phyloP scores from a whole-genome alignment of 2,329 filamentous ascomycete genomes.

The Madurella fahalii region DNA sequence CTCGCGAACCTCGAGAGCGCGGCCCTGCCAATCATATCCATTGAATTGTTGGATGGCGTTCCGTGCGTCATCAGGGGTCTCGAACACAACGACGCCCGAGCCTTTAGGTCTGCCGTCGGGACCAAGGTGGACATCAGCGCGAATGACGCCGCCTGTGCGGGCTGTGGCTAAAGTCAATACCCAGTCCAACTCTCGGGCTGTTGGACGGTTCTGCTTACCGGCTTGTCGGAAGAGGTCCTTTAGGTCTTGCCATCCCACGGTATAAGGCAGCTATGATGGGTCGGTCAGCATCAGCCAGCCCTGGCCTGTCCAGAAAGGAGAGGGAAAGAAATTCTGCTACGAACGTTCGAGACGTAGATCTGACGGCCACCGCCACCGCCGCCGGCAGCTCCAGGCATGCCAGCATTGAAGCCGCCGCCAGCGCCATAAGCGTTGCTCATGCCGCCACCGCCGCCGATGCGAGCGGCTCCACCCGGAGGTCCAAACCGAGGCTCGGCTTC shows the following conservation, averaged over 20 bases:
- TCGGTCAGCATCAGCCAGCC: conserved; percentile 24
- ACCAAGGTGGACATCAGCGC: conserved; percentile 90
- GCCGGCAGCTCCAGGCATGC: conserved; percentile 42
- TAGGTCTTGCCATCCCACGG: conserved; percentile 96
- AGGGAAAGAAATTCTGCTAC: conserved; percentile 45
- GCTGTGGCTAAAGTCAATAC: conserved; percentile 34
- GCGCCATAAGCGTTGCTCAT: conserved; percentile 48
- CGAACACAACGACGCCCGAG: conserved; percentile 94
- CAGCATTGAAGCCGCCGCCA: conserved; percentile 56
- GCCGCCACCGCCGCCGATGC: conserved; percentile 58
- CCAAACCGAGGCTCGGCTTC: conserved; percentile 97
- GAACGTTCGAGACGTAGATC: conserved; percentile 97
- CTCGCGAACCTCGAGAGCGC: conserved; percentile 88
- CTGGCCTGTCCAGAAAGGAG: neutral
- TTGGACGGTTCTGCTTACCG: conserved; percentile 58
- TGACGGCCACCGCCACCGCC: conserved; percentile 75
- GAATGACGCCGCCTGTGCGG: conserved; percentile 74
- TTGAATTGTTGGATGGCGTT: conserved; percentile 98
- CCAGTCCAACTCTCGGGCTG: neutral
- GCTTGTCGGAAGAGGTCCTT: conserved; percentile 99
- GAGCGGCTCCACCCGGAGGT: conserved; percentile 60
- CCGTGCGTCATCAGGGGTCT: conserved; percentile 88
- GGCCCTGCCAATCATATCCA: conserved; percentile 97
- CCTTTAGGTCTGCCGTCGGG: conserved; percentile 93
- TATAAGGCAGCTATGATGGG: conserved; percentile 77